These are phyloP conservation scores for Zymoseptoria crescenta DNA, from an alignment of 2,329 filamentous ascomycete genomes.

Conservation along the genomic window DNA sequence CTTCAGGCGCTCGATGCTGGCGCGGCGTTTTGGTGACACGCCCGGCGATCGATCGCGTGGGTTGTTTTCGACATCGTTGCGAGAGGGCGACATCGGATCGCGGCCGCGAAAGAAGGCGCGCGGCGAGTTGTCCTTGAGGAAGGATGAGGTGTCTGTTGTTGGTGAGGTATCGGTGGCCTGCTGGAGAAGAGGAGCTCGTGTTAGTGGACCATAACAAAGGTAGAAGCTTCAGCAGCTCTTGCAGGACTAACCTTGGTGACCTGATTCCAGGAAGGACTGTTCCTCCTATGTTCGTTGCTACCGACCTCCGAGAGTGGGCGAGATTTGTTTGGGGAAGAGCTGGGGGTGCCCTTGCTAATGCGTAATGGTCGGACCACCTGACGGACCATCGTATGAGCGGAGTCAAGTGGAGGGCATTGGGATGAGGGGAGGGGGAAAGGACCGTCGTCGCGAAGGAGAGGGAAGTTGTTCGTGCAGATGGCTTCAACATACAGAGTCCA, in stretches of 20 bases:
- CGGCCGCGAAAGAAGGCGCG: constrained; percentile 83
- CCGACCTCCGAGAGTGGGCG: constrained; percentile 78
- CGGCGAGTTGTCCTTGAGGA: constrained; percentile 55
- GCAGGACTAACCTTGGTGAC: constrained; percentile 51
- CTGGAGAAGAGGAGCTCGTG: not conserved
- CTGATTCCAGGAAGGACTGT: constrained; percentile 87
- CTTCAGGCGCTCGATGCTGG: constrained; percentile 92
- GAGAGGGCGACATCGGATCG: constrained; percentile 58
- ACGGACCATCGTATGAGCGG: constrained; percentile 16
- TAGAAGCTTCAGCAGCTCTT: not conserved
- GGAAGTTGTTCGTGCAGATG: not conserved
- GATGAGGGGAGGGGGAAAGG: not conserved
- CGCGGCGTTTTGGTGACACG: constrained; percentile 54
- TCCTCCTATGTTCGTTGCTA: constrained; percentile 74
- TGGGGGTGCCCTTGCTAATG: constrained; percentile 62
- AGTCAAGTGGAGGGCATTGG: not conserved
- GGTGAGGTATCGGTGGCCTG: constrained; percentile 61
- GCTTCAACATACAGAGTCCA: constrained; percentile 15
- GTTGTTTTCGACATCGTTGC: constrained; percentile 59
- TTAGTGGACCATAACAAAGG: not conserved
- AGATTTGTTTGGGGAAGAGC: constrained; percentile 54
- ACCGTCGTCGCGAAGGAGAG: not conserved
- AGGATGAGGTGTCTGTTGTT: constrained; percentile 43
- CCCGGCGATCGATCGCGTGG: constrained; percentile 56
- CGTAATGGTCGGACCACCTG: constrained; percentile 66